These are phyloP conservation scores for Alternaria triticimaculans DNA, from an alignment of 2,329 filamentous ascomycete genomes.

Conservation along the genomic window DNA sequence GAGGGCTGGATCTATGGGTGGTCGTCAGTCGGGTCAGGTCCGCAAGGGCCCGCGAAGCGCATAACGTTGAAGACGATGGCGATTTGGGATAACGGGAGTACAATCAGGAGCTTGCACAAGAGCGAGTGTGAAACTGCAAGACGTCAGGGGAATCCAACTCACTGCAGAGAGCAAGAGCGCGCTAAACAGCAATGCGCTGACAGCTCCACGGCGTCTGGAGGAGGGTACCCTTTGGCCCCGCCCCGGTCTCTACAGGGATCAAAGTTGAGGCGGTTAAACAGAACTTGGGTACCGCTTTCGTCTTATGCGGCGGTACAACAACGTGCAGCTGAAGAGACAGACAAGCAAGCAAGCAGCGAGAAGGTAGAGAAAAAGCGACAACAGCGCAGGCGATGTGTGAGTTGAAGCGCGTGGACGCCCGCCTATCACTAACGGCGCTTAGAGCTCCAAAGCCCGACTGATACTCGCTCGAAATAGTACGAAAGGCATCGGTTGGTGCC, in stretches of 20 bases:
- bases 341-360: conserved; percentile 35
- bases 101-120: conserved; percentile 40
- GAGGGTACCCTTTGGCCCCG: conserved; percentile 48
- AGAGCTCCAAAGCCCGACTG: conserved; percentile 36
- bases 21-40: conserved; percentile 39
- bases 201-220: conserved; percentile 47
- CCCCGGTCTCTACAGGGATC: conserved; percentile 45
- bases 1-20: conserved; percentile 32
- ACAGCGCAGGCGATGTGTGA: conserved; percentile 40
- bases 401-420: conserved; percentile 39
- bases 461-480: conserved; percentile 49
- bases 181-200: conserved; percentile 44
- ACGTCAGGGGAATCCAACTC: conserved; percentile 45
- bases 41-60: conserved; percentile 35
- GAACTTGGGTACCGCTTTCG: conserved; percentile 51
- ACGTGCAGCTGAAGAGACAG: conserved; percentile 46
- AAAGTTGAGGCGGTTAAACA: conserved; percentile 39
- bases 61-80: conserved; percentile 35
- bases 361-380: conserved; percentile 35
- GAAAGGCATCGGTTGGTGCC: conserved; percentile 30
- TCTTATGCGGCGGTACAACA: conserved; percentile 35
- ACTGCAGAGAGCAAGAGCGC: conserved; percentile 47
- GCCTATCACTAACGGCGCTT: conserved; percentile 50
- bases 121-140: conserved; percentile 31
- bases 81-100: conserved; percentile 36